Base-by-base conservation (phyloP, 2,329 filamentous ascomycete species). In the Hymenoscyphus scutula region DNA sequence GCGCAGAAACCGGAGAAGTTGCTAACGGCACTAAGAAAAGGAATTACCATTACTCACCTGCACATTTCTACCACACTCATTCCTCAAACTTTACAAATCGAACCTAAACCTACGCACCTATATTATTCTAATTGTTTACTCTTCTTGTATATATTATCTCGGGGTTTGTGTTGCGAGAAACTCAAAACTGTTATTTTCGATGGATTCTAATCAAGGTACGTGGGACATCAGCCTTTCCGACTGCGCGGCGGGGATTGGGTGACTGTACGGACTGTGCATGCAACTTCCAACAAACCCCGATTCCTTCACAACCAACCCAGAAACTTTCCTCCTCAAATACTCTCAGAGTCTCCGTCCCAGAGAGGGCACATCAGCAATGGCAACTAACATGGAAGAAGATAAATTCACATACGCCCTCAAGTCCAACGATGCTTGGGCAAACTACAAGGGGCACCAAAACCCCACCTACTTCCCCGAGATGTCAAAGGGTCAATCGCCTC, bases 361-460 rank as follows among this genome's bases (percentile, higher is more conserved):
- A 13, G 25, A 27, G 19, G 45, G 10, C 19, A 51, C 10, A 51
- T 51, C 23, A 4, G 23, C 11, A 51, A 51, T 51, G 45, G 45
- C 10, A 23, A 25, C 56, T 58, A 37, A 59, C 48, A 59, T 48
- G 34, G 34, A 27, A 48, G 38, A 30, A 68, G 69, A 71, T 53
- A 59, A 64, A 15, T 87, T 88, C 71, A 77, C 82, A 68, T 82
- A 84, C 71, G 85, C 86, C 64, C 76, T 92, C 70, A 82, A 82
- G 76, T 85, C 83, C 70, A 92, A 92, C 78, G 83, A 85, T 67
- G 81, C 86, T 68, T 93, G 89, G 88, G 87, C 88, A 41, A 79
- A 82, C 63, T 84, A 87, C 69, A 87, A 86, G 67, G 76, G 81
- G 57, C 80, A 85, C 66, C 81, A 86, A 70, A 85, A 92, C 67